Base-by-base conservation (phyloP, 2,329 filamentous ascomycete species). In the Aureobasidium sp. region DNA sequence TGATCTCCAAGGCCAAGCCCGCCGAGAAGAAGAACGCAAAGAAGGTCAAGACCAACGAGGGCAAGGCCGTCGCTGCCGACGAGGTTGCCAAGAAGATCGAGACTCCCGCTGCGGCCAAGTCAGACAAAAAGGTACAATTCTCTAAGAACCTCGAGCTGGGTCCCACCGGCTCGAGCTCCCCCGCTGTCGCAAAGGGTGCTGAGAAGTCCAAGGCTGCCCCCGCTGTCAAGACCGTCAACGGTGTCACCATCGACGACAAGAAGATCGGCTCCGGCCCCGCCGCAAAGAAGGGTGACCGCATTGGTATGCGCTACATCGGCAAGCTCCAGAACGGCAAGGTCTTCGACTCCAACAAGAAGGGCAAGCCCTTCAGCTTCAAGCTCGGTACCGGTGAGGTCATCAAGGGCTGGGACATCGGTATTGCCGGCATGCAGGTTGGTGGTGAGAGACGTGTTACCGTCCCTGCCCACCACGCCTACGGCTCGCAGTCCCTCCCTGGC, bases 131-230 rank as follows among this genome's bases (percentile, higher is more conserved):
- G 81, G 94, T 99, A 63, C 90, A 96, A 76, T 99, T 99, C 74
- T 93, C 94, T 72, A 96, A 97, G 84, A 92, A 97, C 76, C 90
- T 99, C 64, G 94, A 97, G 81, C 91, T 95, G 77, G 94, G 94
- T 62, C 94, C 94, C 65, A 95, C 91, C 45, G 85, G 86, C 66
- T 86, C 89, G 61, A 78, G 82, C 65, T 75, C 78, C 63, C 66
- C 71, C 57, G 64, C 64, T 45, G 60, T 66, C 37, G 74, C 79
- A 72, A 58, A 49, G 42, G 31, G 50, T 51, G 68, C 65, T 69
- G 75, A 75, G 60, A 70, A 73, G 64, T 75, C 81, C 68, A 81
- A 81, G 69, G 53, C 42, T 46, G 76, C 82, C 37, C 78, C 86
- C 51, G 84, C 87, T 64, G 81, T 90, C 70, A 94, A 90, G 80